phyloP scores from a whole-genome alignment of 2,329 filamentous ascomycete genomes.

The Botrytis pseudocinerea region DNA sequence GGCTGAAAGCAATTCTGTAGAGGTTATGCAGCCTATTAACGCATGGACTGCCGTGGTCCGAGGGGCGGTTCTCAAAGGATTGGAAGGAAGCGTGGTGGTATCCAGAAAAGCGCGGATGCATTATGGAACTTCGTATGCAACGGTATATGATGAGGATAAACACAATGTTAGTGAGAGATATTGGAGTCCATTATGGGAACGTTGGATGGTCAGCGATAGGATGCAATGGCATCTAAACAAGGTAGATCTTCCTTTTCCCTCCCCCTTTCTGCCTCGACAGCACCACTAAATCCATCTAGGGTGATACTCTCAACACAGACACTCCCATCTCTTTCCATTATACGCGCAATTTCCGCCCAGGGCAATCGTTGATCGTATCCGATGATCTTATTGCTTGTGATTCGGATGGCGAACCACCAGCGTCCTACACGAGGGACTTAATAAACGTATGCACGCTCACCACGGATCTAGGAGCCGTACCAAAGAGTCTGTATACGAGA shows the following conservation, averaged over 20 bases:
- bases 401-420: constrained; percentile 56
- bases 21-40: constrained; percentile 80
- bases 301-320: constrained; percentile 72
- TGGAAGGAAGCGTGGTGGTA: constrained; percentile 79
- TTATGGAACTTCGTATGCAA: constrained; percentile 80
- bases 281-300: constrained; percentile 48
- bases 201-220: constrained; percentile 79
- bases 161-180: constrained; percentile 73
- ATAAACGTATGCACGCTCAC: constrained; percentile 76
- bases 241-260: constrained; percentile 42
- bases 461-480: constrained; percentile 77
- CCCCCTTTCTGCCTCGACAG: no score
- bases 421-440: constrained; percentile 62
- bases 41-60: constrained; percentile 80
- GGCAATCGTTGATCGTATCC: constrained; percentile 73
- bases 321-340: constrained; percentile 80
- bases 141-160: constrained; percentile 74
- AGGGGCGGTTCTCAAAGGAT: constrained; percentile 71
- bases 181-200: constrained; percentile 77
- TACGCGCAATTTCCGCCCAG: constrained; percentile 77
- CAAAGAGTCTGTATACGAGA: constrained; percentile 69
- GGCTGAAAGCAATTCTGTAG: constrained; percentile 59
- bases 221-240: constrained; percentile 88
- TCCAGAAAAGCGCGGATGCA: constrained; percentile 68
- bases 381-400: constrained; percentile 80